Base-by-base conservation (phyloP, 192 early-diverging fungal species). In the Linnemannia schmuckeri region DNA sequence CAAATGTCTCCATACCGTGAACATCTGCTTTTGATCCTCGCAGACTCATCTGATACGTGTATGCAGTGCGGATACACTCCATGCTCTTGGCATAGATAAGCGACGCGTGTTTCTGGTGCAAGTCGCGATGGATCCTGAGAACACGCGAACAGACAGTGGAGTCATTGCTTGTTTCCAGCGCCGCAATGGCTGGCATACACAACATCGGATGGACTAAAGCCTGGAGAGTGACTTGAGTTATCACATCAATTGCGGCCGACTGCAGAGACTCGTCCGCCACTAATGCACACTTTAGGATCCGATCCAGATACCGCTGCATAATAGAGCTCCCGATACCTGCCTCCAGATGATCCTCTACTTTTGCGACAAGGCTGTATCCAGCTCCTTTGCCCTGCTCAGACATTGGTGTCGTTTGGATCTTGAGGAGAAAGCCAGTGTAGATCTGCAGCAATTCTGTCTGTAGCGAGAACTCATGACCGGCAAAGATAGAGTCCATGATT, bases 121-220 rank as follows among this genome's bases (percentile, higher is more conserved):
- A 81, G 49, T 95, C 93, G 47, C 90, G 85, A 80, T 99, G 96
- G 40, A 97, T 87, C 79, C 90, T 90, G 27, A 94, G 88, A 8
- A 97, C 93, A 42, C 95, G 95, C 41, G 92, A 94, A 24, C 96
- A 92, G 22, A 97, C 87, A 4, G 85, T 82, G 0, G 83, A 49
- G 77, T 96, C 92, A 4, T 89, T 83, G 74, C 93, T 93, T 3
- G 97, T 94, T 87, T 98, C 93, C 76, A 99, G 90, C 0, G 98
- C 96, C 42, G 97, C 93, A 68, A 98, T 89, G 24, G 93, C 94
- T 22, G 98, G 97, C 88, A 98, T 94, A 80, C 97, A 99, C 77
- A 93, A 88, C 20, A 96, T 90, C 9, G 98, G 98, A 85, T 98
- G 97, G 15, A 95, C 97, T 30, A 98, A 89, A 0, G 97, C 97